Conservation (phyloP, 257 asterid species). For the Perilla frutescens region DNA sequence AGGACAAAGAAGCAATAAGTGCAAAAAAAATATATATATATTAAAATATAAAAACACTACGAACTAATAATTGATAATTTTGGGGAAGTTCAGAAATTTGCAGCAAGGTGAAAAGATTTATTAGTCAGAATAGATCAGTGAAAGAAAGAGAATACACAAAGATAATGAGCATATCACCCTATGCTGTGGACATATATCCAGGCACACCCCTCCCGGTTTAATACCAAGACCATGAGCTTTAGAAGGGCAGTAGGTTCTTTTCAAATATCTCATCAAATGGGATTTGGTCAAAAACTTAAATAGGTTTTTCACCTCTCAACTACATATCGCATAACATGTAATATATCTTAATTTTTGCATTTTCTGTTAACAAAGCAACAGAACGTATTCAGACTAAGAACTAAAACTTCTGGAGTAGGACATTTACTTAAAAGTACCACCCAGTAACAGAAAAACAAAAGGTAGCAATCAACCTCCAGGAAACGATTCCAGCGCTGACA, state of each 20-base stretch:
- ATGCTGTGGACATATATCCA: too few relatives aligned
- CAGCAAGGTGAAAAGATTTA: too few relatives aligned
- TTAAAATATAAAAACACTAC: too few relatives aligned
- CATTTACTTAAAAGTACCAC: slow-evolving; percentile 11
- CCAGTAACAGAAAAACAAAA: slow-evolving; percentile 19
- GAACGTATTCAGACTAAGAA: background rate
- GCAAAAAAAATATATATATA: background rate
- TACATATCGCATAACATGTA: background rate
- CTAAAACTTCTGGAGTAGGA: slow-evolving; percentile 10
- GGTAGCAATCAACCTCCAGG: slow-evolving; percentile 72
- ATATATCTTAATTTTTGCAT: background rate
- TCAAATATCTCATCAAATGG: slow-evolving; percentile 5
- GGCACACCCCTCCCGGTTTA: too few relatives aligned
- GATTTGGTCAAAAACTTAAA: background rate
- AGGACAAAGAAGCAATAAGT: background rate
- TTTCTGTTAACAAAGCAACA: slow-evolving; percentile 12
- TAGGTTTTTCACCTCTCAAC: background rate
- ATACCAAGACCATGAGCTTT: too few relatives aligned
- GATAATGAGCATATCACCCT: too few relatives aligned
- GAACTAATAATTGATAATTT: too few relatives aligned
- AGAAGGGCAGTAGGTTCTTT: background rate
- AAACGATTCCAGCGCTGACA: slow-evolving; percentile 94
- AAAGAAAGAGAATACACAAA: too few relatives aligned
- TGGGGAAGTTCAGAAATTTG: too few relatives aligned
- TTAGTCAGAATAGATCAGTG: too few relatives aligned